A percentile compares a stretch with the other conserved stretches of the same genome.
Evolutionary conservation across 768 basidiomycete genomes (phyloP).

Genomic region (Leccinum truebloodii): DNA sequence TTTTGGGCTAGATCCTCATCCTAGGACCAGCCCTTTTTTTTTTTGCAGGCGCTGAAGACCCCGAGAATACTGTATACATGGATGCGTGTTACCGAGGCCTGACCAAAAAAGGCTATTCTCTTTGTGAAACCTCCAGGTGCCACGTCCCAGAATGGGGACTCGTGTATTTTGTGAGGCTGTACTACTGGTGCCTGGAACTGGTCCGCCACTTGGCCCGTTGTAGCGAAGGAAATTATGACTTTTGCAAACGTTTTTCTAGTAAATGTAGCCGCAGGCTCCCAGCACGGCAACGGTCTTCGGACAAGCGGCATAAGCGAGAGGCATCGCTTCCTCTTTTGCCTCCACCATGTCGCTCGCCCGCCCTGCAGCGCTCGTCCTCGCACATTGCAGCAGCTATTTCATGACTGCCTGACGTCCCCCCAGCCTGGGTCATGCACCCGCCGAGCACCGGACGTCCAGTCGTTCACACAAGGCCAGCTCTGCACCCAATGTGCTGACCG

Average conservation of each 20-base stretch:
- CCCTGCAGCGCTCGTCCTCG: no score
- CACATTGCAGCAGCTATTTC: no score
- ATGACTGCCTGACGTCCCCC: no score
- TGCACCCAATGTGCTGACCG: no score
- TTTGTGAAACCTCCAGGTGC: conserved; percentile 17
- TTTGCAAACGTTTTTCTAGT: conserved; percentile 11
- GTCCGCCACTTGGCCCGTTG: conserved; percentile 6
- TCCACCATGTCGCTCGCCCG: no score
- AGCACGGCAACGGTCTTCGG: conserved; percentile 1
- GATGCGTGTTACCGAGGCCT: conserved; percentile 27
- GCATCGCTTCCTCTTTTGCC: no score
- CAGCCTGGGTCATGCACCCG: no score
- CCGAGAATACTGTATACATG: conserved; percentile 22
- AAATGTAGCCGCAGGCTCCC: conserved; percentile 7
- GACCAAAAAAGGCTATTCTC: conserved; percentile 34
- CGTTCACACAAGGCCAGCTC: no score
- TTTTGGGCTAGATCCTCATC: conserved; percentile 45
- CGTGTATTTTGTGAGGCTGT: conserved; percentile 26
- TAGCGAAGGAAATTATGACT: conserved; percentile 19
- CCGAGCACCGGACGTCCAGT: no score
- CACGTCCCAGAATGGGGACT: conserved; percentile 17
- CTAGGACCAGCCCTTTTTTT: conserved; percentile 15
- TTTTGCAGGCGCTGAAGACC: conserved; percentile 29
- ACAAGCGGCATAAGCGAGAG: no score
- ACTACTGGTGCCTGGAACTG: conserved; percentile 11